Evolutionary conservation across 768 basidiomycete species (phyloP).

Genomic region (Auricularia auricula-judae): DNA sequence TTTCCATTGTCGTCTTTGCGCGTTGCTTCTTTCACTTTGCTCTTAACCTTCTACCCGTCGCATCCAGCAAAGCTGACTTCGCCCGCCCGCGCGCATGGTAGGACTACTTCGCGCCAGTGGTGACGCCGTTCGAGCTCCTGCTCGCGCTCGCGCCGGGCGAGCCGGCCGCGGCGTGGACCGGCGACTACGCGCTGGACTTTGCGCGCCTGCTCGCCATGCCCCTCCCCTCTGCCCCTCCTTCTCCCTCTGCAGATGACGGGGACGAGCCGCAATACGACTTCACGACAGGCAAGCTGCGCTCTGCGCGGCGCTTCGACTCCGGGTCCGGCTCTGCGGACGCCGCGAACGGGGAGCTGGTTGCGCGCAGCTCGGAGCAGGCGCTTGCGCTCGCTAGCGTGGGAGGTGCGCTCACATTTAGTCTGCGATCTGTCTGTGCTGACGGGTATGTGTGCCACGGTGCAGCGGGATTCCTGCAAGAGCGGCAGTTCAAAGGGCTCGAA

Average conservation of each 20-base stretch:
- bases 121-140: slow-evolving; percentile 88
- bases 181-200: slow-evolving; percentile 72
- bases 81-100: slow-evolving; percentile 17
- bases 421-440: slow-evolving; percentile 2
- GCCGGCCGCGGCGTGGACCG: slow-evolving; percentile 49
- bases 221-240: background rate
- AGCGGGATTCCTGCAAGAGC: slow-evolving; percentile 62
- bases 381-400: slow-evolving; percentile 44
- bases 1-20: no score
- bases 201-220: slow-evolving; percentile 36
- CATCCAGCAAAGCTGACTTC: no score
- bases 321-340: background rate
- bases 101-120: slow-evolving; percentile 85
- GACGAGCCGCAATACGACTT: slow-evolving; percentile 73
- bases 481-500: slow-evolving; percentile 78
- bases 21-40: no score
- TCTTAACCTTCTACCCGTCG: no score
- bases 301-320: slow-evolving; percentile 48
- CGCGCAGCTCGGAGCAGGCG: slow-evolving; percentile 54
- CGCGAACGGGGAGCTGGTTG: slow-evolving; percentile 29
- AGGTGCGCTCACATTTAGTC: slow-evolving; percentile 42
- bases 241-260: slow-evolving; percentile 17
- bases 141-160: slow-evolving; percentile 57
- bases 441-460: slow-evolving; percentile 4
- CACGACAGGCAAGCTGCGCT: slow-evolving; percentile 75